Evolutionary conservation across 805 yeast genomes (phyloP), one percentile per base, ranked within the genome.

Genomic region (Trichomonascus vanleenenianus): DNA sequence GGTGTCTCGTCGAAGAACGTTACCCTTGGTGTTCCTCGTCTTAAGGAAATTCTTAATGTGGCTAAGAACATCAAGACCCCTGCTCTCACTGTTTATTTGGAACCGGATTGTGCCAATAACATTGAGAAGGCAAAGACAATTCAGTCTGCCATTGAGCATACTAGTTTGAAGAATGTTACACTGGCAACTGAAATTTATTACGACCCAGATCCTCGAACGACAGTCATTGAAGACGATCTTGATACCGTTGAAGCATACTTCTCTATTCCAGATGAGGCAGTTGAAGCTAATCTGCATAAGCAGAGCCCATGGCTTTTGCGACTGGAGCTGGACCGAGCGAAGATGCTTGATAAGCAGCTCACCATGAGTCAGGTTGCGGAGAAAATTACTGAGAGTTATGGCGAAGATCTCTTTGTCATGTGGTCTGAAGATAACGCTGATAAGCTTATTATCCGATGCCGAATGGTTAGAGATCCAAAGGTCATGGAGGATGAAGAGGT

Each of bases 1-100:
- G 98, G 98, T 67, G 97, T 93, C 70, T 97, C 98, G 77, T 97
- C 98, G 45, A 97, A 97, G 48, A 93, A 93, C 68, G 98, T 93
- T 52, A 93, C 98, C 0, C 75, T 93, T 58, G 98, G 98, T 83
- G 93, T 93, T 61, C 98, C 98, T 38, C 95, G 98, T 78, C 79
- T 93, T 84, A 85, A 97, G 78, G 98, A 93, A 76, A 93, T 93
- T 78, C 77, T 93, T 67, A 91, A 91, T 64, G 98, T 93, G 54
- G 99, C 99, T 9, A 93, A 93, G 72, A 91, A 86, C 59, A 89
- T 93, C 75, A 93, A 91, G 70, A 93, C 99, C n/a, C 99, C 99
- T n/a, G 94, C 96, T 11, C 73, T 91, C 62, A 88, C 96, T 8
- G 96, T 91, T n/a, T 93, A 89, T 63, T 71, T 93, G 63, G 75